Evolutionary conservation across 805 yeast genomes (phyloP).

Genomic region (Monosporozyma unispora): DNA sequence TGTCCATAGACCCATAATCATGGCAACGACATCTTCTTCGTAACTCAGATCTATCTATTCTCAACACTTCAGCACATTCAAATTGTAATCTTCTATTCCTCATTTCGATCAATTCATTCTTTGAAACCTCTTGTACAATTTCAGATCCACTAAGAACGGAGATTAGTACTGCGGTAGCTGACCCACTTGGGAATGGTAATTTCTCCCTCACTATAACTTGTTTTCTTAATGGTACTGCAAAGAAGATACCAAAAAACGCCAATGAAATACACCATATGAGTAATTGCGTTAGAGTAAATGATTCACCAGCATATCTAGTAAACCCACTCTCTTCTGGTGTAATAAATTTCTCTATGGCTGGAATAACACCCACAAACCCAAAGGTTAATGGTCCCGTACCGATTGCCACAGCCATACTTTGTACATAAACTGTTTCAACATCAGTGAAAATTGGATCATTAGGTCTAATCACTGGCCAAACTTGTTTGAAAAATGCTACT

Average conservation of each 20-base stretch:
- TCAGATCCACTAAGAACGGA: constrained; percentile 75
- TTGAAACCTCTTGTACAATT: constrained; percentile 31
- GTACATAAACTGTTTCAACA: constrained; percentile 90
- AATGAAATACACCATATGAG: constrained; percentile 78
- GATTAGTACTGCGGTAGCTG: constrained; percentile 90
- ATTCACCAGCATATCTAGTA: constrained; percentile 23
- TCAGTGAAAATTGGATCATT: constrained; percentile 52
- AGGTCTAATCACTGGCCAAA: constrained; percentile 29
- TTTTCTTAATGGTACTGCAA: constrained; percentile 79
- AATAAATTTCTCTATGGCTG: constrained; percentile 87
- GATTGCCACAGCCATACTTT: constrained; percentile 89
- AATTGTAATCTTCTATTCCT: constrained; percentile 17
- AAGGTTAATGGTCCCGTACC: constrained; percentile 97
- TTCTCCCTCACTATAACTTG: constrained; percentile 85
- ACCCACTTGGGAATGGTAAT: constrained; percentile 88
- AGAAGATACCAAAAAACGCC: constrained; percentile 91
- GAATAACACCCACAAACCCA: constrained; percentile 91
- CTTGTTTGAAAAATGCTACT: constrained; percentile 65
- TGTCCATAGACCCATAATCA: constrained; percentile 9
- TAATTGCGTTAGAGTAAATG: constrained; percentile 42
- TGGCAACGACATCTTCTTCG: constrained; percentile 2
- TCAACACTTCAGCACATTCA: constrained; percentile 22
- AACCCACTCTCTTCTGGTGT: constrained; percentile 68
- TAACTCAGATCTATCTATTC: constrained; percentile 9
- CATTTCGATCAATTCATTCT: constrained; percentile 30